Base-by-base conservation (phyloP, 129 eudicot species). In the Scalesia atractyloides region DNA sequence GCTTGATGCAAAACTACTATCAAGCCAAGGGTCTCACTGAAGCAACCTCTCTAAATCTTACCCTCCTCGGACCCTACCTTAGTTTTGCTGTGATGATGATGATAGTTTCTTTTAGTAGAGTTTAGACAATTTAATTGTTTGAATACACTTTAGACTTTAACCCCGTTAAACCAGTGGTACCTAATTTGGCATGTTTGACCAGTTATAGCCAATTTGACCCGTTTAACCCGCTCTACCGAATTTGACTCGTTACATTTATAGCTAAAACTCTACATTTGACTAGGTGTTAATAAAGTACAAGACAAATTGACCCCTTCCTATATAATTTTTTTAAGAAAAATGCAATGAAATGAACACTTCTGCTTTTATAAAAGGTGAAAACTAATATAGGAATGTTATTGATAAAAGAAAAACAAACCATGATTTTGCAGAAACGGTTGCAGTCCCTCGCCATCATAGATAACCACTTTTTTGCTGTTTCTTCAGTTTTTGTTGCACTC, bases 391-490 rank as follows among this genome's bases (percentile, higher is more conserved):
- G 7, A 16, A 47, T 61, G 16, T 43, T 18, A n/a, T 24, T 44
- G 18, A n/a, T 49, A 36, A 51, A 53, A 17, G 52, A 63, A 75
- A 73, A 48, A 82, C 93, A 72, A 57, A 88, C 99, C 99, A 95
- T 86, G 75, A 95, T 90, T 84, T 86, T 95, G 69, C 97, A 90
- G 69, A 95, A 95, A 54, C 99, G 97, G 49, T 74, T 88, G 94
- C 99, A 95, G 79, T 95, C 97, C 68, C 96, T 88, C 4, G 96
- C 39, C 97, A 95, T 95, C 79, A 83, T 83, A 20, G 91, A 79
- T 33, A 95, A 63, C 96, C 96, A 95, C 79, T 74, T 88, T 80
- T 19, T 81, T 10, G 96, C 72, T 7, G 85, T 81, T 81, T 90
- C 91, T 81, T 88, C 97, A 0, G 81, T 84, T 83, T 79, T 90